A percentile compares a stretch with the other conserved stretches of the same genome.
phyloP scores from a whole-genome alignment of 2,329 filamentous ascomycete genomes.

The Aspergillus ustus region DNA sequence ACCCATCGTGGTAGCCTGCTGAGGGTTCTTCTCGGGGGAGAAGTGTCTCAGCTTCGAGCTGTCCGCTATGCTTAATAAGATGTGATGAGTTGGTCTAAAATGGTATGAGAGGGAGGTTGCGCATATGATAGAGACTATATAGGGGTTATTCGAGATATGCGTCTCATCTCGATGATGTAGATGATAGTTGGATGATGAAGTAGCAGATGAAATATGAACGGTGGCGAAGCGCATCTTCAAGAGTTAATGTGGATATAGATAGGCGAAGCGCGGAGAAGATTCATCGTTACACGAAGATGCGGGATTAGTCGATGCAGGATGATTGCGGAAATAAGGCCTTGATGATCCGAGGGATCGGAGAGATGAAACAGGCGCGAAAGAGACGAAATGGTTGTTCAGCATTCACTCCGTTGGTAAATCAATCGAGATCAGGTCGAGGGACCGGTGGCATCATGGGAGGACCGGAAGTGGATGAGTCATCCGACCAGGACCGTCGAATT shows the following conservation, averaged over 20 bases:
- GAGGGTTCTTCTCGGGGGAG: not conserved
- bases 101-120: not conserved
- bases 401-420: not conserved
- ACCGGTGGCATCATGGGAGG: not conserved
- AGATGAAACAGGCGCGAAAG: not conserved
- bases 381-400: not conserved
- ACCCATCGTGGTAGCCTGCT: not conserved
- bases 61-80: too few relatives aligned
- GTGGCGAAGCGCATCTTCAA: not conserved
- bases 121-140: not conserved
- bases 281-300: not conserved
- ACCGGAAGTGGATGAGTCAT: conserved; percentile 11
- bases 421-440: not conserved
- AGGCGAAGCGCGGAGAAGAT: not conserved
- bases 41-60: not conserved
- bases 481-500: not conserved
- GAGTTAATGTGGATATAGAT: not conserved
- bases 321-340: not conserved
- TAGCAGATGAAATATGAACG: not conserved
- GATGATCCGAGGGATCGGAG: not conserved
- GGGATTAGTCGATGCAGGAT: not conserved
- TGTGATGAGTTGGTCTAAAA: not conserved
- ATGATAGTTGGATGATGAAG: not conserved
- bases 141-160: not conserved
- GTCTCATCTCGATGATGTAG: not conserved